Base-by-base conservation (phyloP, 2,329 filamentous ascomycete species). In the Colletotrichum theobromicola region DNA sequence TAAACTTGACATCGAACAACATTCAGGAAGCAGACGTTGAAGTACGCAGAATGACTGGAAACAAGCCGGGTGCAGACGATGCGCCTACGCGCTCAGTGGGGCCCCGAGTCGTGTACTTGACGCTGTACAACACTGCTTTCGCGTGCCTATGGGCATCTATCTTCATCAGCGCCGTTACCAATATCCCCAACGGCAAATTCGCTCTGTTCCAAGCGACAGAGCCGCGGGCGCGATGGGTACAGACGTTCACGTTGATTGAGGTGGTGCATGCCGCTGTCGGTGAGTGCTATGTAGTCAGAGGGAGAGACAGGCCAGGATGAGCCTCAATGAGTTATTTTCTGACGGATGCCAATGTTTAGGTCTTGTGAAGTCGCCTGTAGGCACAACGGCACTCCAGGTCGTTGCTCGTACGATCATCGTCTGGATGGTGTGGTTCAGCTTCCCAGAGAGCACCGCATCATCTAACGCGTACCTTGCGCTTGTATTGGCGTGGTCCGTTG, bases 361-460 rank as follows among this genome's bases (percentile, higher is more conserved):
- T 72, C 83, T 98, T 80, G 96, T 98, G 65, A 92, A 96, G 80
- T 93, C 96, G 1, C 95, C 96, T 2, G 83, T 98, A 79, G 78
- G 93, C 79, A 98, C 97, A 5, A 98, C 97, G 4, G 84, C 91
- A 53, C 95, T 98, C 92, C 97, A 99, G 85, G 96, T 98, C 75
- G 90, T 94, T 28, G 95, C 92, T 70, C 95, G 97, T 65, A 91
- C 98, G 79, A 90, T 98, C 77, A 93, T 98, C 77, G 94, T 98
- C 78, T 98, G 96, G 95, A 93, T 90, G 78, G 90, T 98, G 76
- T 92, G 95, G 80, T 88, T 92, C 81, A 88, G 89, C 57, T 98
- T 96, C 86, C 94, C 94, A 9, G 84, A 87, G 67, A 89, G 93
- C 91, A 75, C 80, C 84, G 65, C 90, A 87, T 75, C 85, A 5